Evolutionary conservation across 305 asterid species (phyloP), one percentile per base, ranked within the genome.

Genomic region (Fraxinus baroniana): DNA sequence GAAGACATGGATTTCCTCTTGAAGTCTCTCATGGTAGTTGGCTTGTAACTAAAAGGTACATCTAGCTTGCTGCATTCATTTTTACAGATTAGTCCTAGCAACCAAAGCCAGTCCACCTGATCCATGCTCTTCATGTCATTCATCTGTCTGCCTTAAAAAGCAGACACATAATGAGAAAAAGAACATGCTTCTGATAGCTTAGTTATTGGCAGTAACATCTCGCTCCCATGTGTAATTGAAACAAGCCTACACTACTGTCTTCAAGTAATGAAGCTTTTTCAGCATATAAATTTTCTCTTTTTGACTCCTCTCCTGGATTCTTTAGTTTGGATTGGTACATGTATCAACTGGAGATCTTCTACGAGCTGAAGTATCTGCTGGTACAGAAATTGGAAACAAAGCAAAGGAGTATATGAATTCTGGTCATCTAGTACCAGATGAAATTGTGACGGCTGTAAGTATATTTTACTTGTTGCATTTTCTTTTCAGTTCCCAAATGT

Each of bases 331-430:
- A 44, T 83, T 95, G 86, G 98, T 95, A 79, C 97, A 95, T 83
- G 88, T 95, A 82, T 95, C 98, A 57, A 95, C 97, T 79, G 98
- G 98, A 80, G 98, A 93, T 89, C 91, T 95, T 85, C 89, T 95
- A 79, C 92, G 98, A 90, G 98, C 97, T 81, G 98, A 95, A 90
- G 93, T 92, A 70, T 84, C 96, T 52, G 97, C 95, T 39, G 92
- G 94, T 79, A 89, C 98, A 74, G 97, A 92, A 77, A 95, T 91
- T 52, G 98, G 98, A 81, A 92, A 85, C 75, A 87, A 87, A 87
- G 98, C 98, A 49, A 94, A 92, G 91, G 98, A 91, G 89, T 92
- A 88, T 78, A 95, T 95, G 98, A 91, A 88, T 82, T 89, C 97
- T 71, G 98, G 98, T 79, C 92, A 78, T 64, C 89, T 94, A 78